Percentiles rank a stretch among this genome's conserved stretches.
These are phyloP conservation scores for Smittium mucronatum DNA, from an alignment of 371 early-diverging fungal species.

Conservation along the genomic window DNA sequence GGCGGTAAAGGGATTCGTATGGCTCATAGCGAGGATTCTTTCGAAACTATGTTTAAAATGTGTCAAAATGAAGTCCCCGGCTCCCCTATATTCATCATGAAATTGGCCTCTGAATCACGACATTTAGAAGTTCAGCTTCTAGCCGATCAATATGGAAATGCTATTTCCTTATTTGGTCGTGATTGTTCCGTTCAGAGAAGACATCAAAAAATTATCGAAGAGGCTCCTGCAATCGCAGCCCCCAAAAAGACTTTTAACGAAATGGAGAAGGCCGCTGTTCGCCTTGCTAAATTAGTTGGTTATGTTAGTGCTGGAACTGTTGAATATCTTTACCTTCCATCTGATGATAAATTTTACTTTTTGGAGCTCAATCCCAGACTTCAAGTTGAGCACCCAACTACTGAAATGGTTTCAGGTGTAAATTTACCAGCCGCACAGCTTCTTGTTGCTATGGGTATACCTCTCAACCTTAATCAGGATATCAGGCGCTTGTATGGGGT, in stretches of 20 bases:
- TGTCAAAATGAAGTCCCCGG: conserved; percentile 90
- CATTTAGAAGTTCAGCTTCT: conserved; percentile 97
- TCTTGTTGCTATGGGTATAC: conserved; percentile 96
- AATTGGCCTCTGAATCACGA: conserved; percentile 84
- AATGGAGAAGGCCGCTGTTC: conserved; percentile 95
- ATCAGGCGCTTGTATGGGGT: conserved; percentile 89
- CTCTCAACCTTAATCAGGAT: conserved; percentile 83
- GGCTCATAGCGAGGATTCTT: conserved; percentile 57
- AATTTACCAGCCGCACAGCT: conserved; percentile 96
- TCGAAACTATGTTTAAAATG: conserved; percentile 68
- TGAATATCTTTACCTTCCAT: conserved; percentile 89
- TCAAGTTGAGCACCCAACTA: conserved; percentile 99
- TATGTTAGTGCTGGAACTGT: conserved; percentile 96
- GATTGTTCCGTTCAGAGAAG: conserved; percentile 99
- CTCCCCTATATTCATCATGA: conserved; percentile 94
- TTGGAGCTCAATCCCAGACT: conserved; percentile 96
- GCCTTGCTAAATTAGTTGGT: conserved; percentile 83
- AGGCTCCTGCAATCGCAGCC: conserved; percentile 91
- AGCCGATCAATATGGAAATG: conserved; percentile 94
- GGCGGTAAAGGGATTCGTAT: conserved; percentile 98
- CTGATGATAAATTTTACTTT: conserved; percentile 82
- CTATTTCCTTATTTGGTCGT: conserved; percentile 93
- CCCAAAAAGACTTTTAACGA: conserved; percentile 60
- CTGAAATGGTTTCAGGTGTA: conserved; percentile 96
- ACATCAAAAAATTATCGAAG: conserved; percentile 93